Evolutionary conservation across 352 stramenopile species (phyloP).

Genomic region (Blastocystis sp.): DNA sequence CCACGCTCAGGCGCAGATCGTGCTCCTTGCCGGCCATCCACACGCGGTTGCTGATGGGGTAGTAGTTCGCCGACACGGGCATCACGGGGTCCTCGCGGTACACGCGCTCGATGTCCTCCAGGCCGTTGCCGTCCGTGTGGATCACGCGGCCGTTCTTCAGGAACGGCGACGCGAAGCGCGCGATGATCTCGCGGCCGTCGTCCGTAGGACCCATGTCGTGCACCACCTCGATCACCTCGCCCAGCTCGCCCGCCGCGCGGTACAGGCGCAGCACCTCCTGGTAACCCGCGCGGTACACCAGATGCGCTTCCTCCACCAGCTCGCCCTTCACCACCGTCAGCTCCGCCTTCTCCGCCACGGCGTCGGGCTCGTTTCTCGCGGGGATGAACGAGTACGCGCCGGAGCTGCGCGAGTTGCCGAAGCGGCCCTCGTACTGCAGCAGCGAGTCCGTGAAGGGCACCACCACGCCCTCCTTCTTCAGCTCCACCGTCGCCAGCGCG

Average conservation of each 20-base stretch:
- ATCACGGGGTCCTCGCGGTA: conserved; percentile 72
- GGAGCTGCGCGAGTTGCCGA: conserved; percentile 73
- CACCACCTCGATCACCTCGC: conserved; percentile 40
- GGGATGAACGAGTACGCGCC: conserved; percentile 94
- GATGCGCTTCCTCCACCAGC: conserved; percentile 70
- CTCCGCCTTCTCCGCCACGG: conserved; percentile 50
- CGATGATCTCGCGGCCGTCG: conserved; percentile 91
- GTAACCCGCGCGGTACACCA: conserved; percentile 62
- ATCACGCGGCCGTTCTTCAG: conserved; percentile 66
- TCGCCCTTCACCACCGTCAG: conserved; percentile 71
- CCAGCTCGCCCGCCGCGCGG: neutral
- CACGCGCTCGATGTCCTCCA: conserved; percentile 70
- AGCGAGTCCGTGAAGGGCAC: conserved; percentile 53
- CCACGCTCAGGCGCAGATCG: conserved; percentile 78
- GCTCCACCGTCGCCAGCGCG: conserved; percentile 8
- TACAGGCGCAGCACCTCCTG: conserved; percentile 58
- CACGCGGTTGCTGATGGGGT: conserved; percentile 88
- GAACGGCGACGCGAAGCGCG: conserved; percentile 79
- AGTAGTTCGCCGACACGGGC: conserved; percentile 91
- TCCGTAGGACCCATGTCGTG: conserved; percentile 71
- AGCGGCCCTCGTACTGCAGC: conserved; percentile 70
- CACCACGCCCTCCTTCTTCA: conserved; percentile 61
- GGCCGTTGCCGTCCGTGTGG: conserved; percentile 72
- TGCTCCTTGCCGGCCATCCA: conserved; percentile 85
- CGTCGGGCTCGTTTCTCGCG: conserved; percentile 70